Evolutionary conservation across 2,329 filamentous ascomycete species (phyloP).

Genomic region (Zarea fungicola): DNA sequence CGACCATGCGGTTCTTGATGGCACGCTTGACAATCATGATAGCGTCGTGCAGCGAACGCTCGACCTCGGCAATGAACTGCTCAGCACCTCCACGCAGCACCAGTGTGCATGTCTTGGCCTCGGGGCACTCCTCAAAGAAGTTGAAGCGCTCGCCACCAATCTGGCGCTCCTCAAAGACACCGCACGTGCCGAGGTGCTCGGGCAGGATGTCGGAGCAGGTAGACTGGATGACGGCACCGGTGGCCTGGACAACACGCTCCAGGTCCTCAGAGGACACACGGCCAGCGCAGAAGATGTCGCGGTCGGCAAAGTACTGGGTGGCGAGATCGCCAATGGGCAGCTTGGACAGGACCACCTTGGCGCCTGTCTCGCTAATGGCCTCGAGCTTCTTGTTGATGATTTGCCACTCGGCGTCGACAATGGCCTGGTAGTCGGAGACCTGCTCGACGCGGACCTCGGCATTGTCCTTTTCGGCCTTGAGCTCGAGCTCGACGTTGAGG

Average conservation of each 20-base stretch:
- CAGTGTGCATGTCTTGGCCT: conserved; percentile 93
- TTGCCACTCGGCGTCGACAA: conserved; percentile 98
- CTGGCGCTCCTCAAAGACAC: conserved; percentile 88
- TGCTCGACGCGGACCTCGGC: conserved; percentile 97
- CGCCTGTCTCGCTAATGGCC: conserved; percentile 85
- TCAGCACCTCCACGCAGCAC: conserved; percentile 93
- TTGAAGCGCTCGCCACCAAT: conserved; percentile 98
- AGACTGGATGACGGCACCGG: conserved; percentile 85
- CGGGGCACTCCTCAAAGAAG: conserved; percentile 94
- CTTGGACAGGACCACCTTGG: conserved; percentile 96
- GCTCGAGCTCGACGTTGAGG: conserved; percentile 93
- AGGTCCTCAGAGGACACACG: conserved; percentile 88
- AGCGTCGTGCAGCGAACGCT: conserved; percentile 94
- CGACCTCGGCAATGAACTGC: conserved; percentile 98
- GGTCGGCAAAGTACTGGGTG: conserved; percentile 96
- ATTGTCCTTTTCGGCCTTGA: conserved; percentile 99
- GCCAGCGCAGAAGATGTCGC: conserved; percentile 96
- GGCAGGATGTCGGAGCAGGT: conserved; percentile 92
- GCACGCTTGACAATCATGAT: conserved; percentile 99
- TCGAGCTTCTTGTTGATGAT: conserved; percentile 99
- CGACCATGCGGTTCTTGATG: conserved; percentile 89
- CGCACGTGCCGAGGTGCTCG: conserved; percentile 87
- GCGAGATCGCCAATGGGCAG: conserved; percentile 95
- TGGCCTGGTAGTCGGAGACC: conserved; percentile 98
- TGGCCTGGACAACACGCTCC: conserved; percentile 92